Percentiles rank a stretch among this genome's conserved stretches.
phyloP scores from a whole-genome alignment of 495 filamentous ascomycete species.

The Penicillium egyptiacum region DNA sequence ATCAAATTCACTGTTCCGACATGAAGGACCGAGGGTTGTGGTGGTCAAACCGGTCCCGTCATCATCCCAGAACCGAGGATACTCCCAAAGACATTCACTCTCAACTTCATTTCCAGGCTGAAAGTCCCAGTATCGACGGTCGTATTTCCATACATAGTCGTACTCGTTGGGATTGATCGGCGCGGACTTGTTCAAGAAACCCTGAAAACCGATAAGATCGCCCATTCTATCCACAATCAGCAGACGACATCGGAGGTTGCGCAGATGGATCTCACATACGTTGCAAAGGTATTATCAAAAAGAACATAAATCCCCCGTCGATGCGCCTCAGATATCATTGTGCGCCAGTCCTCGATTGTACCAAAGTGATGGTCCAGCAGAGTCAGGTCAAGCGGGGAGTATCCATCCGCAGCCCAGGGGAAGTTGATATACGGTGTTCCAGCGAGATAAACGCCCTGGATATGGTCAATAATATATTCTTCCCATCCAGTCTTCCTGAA shows the following conservation, averaged over 20 bases:
- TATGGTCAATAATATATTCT: slow-evolving; percentile 5
- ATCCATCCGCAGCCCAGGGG: slow-evolving; percentile 39
- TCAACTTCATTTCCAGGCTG: slow-evolving; percentile 25
- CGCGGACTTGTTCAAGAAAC: slow-evolving; percentile 39
- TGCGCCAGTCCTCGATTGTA: slow-evolving; percentile 36
- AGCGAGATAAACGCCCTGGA: slow-evolving; percentile 20
- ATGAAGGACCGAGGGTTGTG: slow-evolving; percentile 18
- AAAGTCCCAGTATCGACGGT: slow-evolving; percentile 44
- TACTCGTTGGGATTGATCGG: slow-evolving; percentile 43
- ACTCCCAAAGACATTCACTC: slow-evolving; percentile 14
- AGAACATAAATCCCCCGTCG: slow-evolving; percentile 38
- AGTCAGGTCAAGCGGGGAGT: slow-evolving; percentile 39
- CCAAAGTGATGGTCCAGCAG: slow-evolving; percentile 40
- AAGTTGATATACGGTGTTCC: slow-evolving; percentile 42
- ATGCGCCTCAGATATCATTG: slow-evolving; percentile 33
- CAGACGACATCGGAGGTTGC: slow-evolving; percentile 4
- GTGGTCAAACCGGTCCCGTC: slow-evolving; percentile 9
- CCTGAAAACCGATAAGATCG: slow-evolving; percentile 48
- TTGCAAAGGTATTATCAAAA: slow-evolving; percentile 39
- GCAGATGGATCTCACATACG: slow-evolving; percentile 19
- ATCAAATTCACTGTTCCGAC: slow-evolving; percentile 17
- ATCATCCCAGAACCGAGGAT: slow-evolving; percentile 11
- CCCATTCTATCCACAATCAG: slow-evolving; percentile 31
- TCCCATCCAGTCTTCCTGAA: slow-evolving; percentile 10
- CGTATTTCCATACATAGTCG: slow-evolving; percentile 41